Percentiles rank a stretch among this genome's conserved stretches.
Conservation (phyloP, 805 yeast species). For the Candida verbasci region DNA sequence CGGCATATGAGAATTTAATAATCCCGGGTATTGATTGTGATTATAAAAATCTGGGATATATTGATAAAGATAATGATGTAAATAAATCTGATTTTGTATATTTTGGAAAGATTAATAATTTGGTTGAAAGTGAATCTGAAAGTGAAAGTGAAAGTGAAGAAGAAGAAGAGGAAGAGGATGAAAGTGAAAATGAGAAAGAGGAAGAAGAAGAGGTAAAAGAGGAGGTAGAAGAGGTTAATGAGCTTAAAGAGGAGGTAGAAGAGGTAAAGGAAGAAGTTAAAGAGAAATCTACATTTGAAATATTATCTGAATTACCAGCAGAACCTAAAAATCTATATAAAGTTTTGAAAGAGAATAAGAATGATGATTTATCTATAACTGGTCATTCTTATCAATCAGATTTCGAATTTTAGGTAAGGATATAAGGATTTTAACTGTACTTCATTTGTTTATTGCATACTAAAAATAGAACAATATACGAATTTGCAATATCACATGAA, state of each 20-base stretch:
- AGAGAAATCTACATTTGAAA: conserved; percentile 3
- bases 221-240: conserved; percentile 21
- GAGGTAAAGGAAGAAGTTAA: neutral
- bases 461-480: too few species aligned
- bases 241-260: neutral
- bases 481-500: too few species aligned
- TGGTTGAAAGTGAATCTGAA: conserved; percentile 22
- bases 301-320: neutral
- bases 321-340: conserved; percentile 13
- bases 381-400: conserved; percentile 13
- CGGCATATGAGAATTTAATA: conserved; percentile 64
- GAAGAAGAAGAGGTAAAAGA: conserved; percentile 49
- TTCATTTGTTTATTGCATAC: too few species aligned
- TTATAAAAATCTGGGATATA: conserved; percentile 34
- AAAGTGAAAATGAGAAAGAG: conserved; percentile 29
- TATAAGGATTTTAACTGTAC: too few species aligned
- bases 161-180: conserved; percentile 54
- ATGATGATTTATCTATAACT: conserved; percentile 2
- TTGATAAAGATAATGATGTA: conserved; percentile 11
- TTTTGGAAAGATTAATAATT: conserved; percentile 35
- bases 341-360: conserved; percentile 16
- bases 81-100: conserved; percentile 13
- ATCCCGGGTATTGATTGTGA: conserved; percentile 46
- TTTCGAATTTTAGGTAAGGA: conserved; percentile 14
- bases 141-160: conserved; percentile 39